Evolutionary conservation across 176 grass and related monocot genomes (phyloP), one percentile per base, ranked within the genome.

Genomic region (Alopecurus myosuroides): DNA sequence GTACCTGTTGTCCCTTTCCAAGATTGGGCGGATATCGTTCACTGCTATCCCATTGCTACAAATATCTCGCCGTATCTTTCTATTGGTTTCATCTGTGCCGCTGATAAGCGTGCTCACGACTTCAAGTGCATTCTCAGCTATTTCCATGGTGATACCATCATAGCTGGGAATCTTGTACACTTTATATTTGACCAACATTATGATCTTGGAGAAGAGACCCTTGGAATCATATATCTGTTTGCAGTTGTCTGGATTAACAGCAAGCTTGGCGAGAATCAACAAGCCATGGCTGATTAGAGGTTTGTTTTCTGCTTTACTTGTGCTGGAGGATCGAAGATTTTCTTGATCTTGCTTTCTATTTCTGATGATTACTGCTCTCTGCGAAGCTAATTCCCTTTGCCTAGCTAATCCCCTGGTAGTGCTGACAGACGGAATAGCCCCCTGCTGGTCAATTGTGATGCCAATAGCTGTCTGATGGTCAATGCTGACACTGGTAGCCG

Each of bases 271-370:
- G 17, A 77, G 75, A 26, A 77, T 58, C 34, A 36, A 17, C 6
- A 77, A 5, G 22, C 75, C 75, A 77, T 77, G 75, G 5, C 58
- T 40, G 41, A 77, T 77, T 8, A 77, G 74, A 77, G 74, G 74
- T 23, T 55, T 52, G 29, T 15, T 52, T 31, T 35, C 28, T 45
- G n/a, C 70, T 73, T 4, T 39, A 53, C 50, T 53, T 17, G 50
- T 52, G 50, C 50, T 53, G 50, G 50, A 17, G 18, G 19, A 53
- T 7, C 22, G 50, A n/a, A n/a, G n/a, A n/a, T n/a, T n/a, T n/a
- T n/a, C n/a, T n/a, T n/a, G n/a, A n/a, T n/a, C n/a, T n/a, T n/a
- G n/a, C n/a, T n/a, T n/a, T n/a, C n/a, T n/a, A n/a, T n/a, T n/a
- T n/a, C n/a, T n/a, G n/a, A n/a, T n/a, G n/a, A n/a, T n/a, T n/a